Conservation (phyloP, 2,329 filamentous ascomycete species). For the Colletotrichum tofieldiae region DNA sequence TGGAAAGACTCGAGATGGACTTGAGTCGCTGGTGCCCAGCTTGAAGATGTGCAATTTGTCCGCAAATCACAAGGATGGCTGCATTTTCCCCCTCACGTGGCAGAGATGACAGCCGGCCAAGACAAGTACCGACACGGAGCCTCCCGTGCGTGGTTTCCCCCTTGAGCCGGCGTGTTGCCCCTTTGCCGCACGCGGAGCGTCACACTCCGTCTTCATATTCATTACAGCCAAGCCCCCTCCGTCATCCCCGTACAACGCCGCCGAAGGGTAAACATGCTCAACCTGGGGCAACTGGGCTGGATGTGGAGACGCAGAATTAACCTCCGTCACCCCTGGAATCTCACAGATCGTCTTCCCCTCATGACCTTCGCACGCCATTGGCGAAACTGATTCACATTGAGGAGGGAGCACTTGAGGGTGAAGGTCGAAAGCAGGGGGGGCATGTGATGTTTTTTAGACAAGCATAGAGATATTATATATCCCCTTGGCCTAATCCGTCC, state of each 20-base stretch:
- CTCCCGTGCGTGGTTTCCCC: background rate
- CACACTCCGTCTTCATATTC: constrained; percentile 26
- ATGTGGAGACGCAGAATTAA: constrained; percentile 30
- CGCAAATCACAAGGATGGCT: constrained; percentile 1
- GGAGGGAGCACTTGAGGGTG: background rate
- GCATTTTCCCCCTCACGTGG: background rate
- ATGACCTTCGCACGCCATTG: constrained; percentile 6
- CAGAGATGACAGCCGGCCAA: constrained; percentile 1
- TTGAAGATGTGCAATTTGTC: background rate
- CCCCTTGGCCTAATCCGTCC: background rate
- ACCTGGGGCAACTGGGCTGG: background rate
- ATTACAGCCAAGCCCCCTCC: constrained; percentile 18
- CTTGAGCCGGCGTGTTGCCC: background rate
- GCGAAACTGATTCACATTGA: constrained; percentile 19
- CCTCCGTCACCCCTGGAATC: constrained; percentile 27
- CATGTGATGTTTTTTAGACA: background rate
- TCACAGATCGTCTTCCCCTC: constrained; percentile 8
- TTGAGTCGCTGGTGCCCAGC: background rate
- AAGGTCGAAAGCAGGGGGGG: background rate
- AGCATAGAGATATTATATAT: constrained; percentile 30
- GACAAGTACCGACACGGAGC: background rate
- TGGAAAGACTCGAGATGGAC: background rate
- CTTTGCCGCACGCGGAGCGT: constrained; percentile 30
- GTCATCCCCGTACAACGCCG: constrained; percentile 13
- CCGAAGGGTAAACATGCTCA: background rate